Evolutionary conservation across 169 alveolate species (phyloP), one percentile per base, ranked within the genome.

Genomic region (Plasmodium sp.): DNA sequence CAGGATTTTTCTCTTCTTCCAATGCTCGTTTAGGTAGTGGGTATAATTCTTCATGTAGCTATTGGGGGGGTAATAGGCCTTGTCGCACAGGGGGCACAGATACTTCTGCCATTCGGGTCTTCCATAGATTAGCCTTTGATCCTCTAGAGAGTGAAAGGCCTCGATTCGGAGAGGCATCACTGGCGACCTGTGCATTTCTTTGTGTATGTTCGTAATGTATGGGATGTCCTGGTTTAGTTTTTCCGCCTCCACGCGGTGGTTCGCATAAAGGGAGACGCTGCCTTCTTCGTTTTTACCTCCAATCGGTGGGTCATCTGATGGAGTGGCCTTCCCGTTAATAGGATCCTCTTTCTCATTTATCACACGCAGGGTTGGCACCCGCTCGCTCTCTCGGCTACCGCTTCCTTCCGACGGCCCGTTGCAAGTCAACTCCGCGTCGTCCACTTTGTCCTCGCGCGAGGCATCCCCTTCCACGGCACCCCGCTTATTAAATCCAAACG

Each of bases 111-210:
- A 84, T 33, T 84, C 95, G 48, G 93, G 84, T 12, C 88, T 91
- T 51, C 95, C 95, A 73, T 84, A 85, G 73, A 95, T 94, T 77
- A 95, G 84, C 91, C 95, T 95, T 33, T 92, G 92, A 71, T 94
- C 96, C 67, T 94, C 97, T 22, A 95, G 72, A 14, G 96, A 94
- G 77, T 95, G 97, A 84, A 95, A 84, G 33, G 96, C 97, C 43
- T 95, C 97, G 27, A 95, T 95, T 36, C 97, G 83, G 31, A 93
- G 67, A 2, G 97, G 97, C 94, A 95, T 72, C 27, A 90, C 95
- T 7, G 97, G 95, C 18, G 97, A 93, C 56, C 96, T 84, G 56
- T 93, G 94, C 94, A 95, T 92, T 56, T 93, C 97, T 33, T 88
- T 77, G 27, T 92, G 80, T 22, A 82, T 90, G 12, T 79, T 14